Evolutionary conservation across 495 filamentous ascomycete genomes (phyloP).

Genomic region (Daldinia bambusicola): DNA sequence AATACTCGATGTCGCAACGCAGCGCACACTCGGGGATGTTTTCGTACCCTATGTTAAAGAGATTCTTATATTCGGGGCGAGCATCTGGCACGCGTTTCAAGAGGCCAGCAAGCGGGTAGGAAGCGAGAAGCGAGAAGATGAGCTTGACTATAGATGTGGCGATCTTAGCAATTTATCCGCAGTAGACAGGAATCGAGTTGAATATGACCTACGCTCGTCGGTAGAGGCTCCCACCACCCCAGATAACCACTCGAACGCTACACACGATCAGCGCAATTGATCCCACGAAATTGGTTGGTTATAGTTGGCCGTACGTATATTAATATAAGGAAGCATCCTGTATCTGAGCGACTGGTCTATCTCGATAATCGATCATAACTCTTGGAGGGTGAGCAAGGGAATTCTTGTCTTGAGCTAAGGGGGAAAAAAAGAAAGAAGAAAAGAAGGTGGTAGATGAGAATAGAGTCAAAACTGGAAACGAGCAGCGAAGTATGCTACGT

Average conservation of each 20-base stretch:
- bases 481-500: constrained; percentile 11
- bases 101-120: constrained; percentile 89
- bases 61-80: constrained; percentile 86
- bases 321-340: constrained; percentile 87
- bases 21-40: not conserved
- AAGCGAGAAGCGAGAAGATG: constrained; percentile 88
- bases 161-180: constrained; percentile 21
- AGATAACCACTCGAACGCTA: constrained; percentile 73
- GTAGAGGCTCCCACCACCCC: constrained; percentile 76
- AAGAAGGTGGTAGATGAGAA: not conserved
- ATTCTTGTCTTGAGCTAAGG: not conserved
- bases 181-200: not conserved
- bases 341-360: constrained; percentile 19
- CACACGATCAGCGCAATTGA: constrained; percentile 41
- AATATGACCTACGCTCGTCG: constrained; percentile 76
- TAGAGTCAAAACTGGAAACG: not conserved
- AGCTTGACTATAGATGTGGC: constrained; percentile 77
- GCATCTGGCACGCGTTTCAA: constrained; percentile 91
- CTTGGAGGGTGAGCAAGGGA: constrained; percentile 15
- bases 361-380: constrained; percentile 33
- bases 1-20: not conserved
- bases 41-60: constrained; percentile 79
- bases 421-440: too few species aligned
- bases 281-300: constrained; percentile 5
- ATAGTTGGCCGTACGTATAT: constrained; percentile 68